Conservation (phyloP, 176 grass and related monocot species). For the Luzula sylvatica region DNA sequence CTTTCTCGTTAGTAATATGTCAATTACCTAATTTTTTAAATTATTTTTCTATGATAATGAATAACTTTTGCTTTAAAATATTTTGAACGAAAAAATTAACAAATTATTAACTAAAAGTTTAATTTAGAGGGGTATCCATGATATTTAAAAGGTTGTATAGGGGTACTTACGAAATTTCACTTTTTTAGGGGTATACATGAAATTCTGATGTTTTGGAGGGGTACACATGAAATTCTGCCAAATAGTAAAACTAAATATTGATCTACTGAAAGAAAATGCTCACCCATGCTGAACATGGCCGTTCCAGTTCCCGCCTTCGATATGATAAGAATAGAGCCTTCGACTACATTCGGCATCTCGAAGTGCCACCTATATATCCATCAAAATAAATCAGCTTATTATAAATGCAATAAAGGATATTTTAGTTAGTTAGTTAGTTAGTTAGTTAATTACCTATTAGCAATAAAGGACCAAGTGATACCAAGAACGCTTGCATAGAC, state of each 20-base stretch:
- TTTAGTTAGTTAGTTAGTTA: background rate
- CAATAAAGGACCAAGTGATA: conserved; percentile 53
- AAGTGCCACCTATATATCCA: conserved; percentile 39
- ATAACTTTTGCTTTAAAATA: too few relatives aligned
- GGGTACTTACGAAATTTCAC: too few relatives aligned
- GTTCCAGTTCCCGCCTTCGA: conserved; percentile 49
- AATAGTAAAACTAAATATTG: background rate
- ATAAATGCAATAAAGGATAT: background rate
- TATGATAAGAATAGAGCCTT: conserved; percentile 68
- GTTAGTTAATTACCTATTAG: conserved; percentile 38
- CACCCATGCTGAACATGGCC: conserved; percentile 85
- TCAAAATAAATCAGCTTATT: background rate
- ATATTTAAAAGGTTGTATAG: too few relatives aligned
- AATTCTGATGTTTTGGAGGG: too few relatives aligned
- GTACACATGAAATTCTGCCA: background rate
- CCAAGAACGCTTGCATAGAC: conserved; percentile 62
- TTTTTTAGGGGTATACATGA: too few relatives aligned
- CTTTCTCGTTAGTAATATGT: too few relatives aligned
- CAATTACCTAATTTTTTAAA: too few relatives aligned
- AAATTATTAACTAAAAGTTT: too few relatives aligned
- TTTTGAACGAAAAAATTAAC: too few relatives aligned
- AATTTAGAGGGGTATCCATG: too few relatives aligned
- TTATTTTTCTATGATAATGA: too few relatives aligned
- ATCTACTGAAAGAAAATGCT: background rate
- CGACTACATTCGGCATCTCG: conserved; percentile 47